Percentiles rank a stretch among this genome's conserved stretches.
Evolutionary conservation across 2,329 filamentous ascomycete genomes (phyloP).

Genomic region (Colletotrichum sp.): DNA sequence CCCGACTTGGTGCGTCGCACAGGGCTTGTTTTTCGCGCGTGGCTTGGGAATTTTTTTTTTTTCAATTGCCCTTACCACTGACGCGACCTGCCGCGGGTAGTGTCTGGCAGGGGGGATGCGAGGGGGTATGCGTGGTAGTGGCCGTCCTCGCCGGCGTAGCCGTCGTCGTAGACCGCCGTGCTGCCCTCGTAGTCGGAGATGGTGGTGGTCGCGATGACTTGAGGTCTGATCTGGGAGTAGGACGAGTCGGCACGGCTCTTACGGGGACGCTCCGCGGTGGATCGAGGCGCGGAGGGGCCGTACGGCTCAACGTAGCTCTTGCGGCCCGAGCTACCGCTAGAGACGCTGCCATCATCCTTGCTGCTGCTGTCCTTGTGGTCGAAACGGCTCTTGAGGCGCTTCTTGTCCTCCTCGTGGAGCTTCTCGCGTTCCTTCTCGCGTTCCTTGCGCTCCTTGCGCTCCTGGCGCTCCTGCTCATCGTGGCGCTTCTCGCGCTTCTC

Average conservation of each 20-base stretch:
- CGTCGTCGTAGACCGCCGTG: constrained; percentile 28
- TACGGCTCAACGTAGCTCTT: constrained; percentile 31
- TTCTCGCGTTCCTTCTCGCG: constrained; percentile 19
- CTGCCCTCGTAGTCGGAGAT: constrained; percentile 26
- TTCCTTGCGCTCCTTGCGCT: constrained; percentile 26
- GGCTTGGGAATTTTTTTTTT: neutral
- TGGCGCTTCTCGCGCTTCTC: constrained; percentile 42
- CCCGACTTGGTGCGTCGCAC: constrained; percentile 6
- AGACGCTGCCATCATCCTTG: constrained; percentile 31
- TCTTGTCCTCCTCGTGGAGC: constrained; percentile 35
- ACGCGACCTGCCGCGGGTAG: constrained; percentile 4
- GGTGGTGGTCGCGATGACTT: neutral
- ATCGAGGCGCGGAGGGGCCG: constrained; percentile 3
- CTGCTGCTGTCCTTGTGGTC: constrained; percentile 26
- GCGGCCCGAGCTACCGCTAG: constrained; percentile 12
- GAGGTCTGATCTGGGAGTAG: neutral
- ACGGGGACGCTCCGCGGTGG: neutral
- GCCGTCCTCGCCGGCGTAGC: constrained; percentile 34
- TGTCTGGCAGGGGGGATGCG: neutral
- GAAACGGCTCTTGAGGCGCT: constrained; percentile 42
- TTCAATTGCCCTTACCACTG: neutral
- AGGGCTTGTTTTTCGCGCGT: neutral
- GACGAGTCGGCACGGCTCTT: neutral
- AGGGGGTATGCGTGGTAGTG: constrained; percentile 41
- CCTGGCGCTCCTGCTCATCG: constrained; percentile 26